A percentile compares a stretch with the other conserved stretches of the same genome.
phyloP scores from a whole-genome alignment of 2,329 filamentous ascomycete species.

The Periconia sp. region DNA sequence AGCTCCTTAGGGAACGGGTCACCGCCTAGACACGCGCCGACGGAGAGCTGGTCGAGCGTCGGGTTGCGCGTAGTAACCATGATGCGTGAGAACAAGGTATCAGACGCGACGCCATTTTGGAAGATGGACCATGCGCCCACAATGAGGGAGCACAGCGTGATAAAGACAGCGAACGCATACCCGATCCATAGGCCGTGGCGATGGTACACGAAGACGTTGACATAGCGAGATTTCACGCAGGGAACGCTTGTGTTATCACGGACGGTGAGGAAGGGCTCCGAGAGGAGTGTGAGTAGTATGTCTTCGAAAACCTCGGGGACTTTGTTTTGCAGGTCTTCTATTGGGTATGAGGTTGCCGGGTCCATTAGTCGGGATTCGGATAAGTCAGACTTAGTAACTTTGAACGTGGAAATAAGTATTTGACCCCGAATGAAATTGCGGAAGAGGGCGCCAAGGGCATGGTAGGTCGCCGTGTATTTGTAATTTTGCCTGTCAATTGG shows the following conservation, averaged over 20 bases:
- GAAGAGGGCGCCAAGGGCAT: slow-evolving; percentile 35
- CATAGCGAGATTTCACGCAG: slow-evolving; percentile 28
- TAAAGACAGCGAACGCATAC: slow-evolving; percentile 35
- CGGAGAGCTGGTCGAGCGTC: slow-evolving; percentile 41
- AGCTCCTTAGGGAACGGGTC: slow-evolving; percentile 45
- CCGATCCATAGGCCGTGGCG: slow-evolving; percentile 37
- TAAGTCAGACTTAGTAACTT: slow-evolving; percentile 37
- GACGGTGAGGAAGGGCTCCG: slow-evolving; percentile 34
- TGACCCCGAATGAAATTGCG: slow-evolving; percentile 38
- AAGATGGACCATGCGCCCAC: slow-evolving; percentile 37
- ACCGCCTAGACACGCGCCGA: slow-evolving; percentile 44
- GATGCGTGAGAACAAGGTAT: slow-evolving; percentile 41
- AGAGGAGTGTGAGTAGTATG: slow-evolving; percentile 40
- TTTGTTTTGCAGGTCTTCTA: slow-evolving; percentile 26
- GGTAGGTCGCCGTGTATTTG: slow-evolving; percentile 36
- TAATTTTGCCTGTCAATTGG: slow-evolving; percentile 27
- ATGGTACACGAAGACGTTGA: slow-evolving; percentile 37
- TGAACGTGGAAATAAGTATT: slow-evolving; percentile 28
- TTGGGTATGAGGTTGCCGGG: slow-evolving; percentile 28
- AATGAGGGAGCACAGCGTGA: slow-evolving; percentile 30
- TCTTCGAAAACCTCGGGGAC: slow-evolving; percentile 40
- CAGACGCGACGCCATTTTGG: slow-evolving; percentile 39
- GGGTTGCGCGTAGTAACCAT: slow-evolving; percentile 43
- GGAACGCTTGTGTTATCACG: slow-evolving; percentile 21
- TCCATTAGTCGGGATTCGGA: slow-evolving; percentile 38